Base-by-base conservation (phyloP, 352 stramenopile genomes). In the Elongisporangium senticosum region DNA sequence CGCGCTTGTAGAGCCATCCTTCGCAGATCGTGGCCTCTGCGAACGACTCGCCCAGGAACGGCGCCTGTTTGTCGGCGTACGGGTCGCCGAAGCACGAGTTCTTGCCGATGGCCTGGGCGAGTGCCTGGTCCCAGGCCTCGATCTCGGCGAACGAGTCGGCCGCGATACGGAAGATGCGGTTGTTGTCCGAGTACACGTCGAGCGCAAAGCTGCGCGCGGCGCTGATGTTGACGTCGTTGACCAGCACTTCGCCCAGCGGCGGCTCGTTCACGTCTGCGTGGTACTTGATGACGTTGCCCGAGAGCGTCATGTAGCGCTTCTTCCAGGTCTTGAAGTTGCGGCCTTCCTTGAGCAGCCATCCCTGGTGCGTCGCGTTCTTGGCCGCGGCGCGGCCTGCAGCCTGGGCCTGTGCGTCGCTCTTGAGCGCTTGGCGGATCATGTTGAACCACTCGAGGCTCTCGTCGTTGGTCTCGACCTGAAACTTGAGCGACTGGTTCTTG, bases 241-340 rank as follows among this genome's bases (percentile, higher is more conserved):
- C 77, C 10, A 61, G 61, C 6, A 79, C 82, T 56, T 87, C 80
- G 3, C 83, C 84, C 11, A 90, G 68, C 10, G 82, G 82, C 47
- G 74, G 70, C 52, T 92, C 82, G 22, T 58, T 58, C 6, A 69
- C 59, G 11, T 80, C 64, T 2, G 76, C 81, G 56, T 79, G 68
- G 63, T 95, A 95, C 67, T 88, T 79, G 53, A 95, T 75, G 15
- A 74, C 53, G 37, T 63, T 67, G 4, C 76, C 85, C 0, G 49
- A 67, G 7, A 95, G 66, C 51, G 77, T 88, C 72, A 95, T 90
- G 65, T 87, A 93, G 26, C 85, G 79, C 28, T 75, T 70, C 57
- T 95, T 95, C 85, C 85, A 95, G 19, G 76, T 91, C 79, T 94
- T 93, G 64, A 94, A 91, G 58, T 91, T 91, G 62, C 92, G 82